These are phyloP conservation scores for Chenopodium quinoa DNA, from an alignment of 148 eudicot genomes.

Conservation along the genomic window DNA sequence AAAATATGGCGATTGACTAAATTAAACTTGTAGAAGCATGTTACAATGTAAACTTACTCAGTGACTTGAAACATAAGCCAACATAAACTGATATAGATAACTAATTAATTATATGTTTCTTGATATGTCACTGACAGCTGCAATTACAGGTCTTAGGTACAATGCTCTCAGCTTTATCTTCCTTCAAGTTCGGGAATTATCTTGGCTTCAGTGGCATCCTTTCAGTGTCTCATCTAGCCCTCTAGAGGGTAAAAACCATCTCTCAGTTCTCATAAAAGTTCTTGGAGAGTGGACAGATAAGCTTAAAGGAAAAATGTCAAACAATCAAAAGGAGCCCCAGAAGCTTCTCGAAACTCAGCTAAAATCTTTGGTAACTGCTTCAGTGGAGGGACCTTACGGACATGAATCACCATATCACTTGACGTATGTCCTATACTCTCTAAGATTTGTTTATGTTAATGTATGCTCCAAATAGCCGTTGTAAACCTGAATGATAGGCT, in stretches of 20 bases:
- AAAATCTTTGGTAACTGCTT: conserved; percentile 48
- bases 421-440: conserved; percentile 37
- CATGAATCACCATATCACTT: conserved; percentile 80
- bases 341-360: conserved; percentile 30
- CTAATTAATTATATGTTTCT: no score
- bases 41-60: no score
- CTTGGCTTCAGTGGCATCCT: conserved; percentile 88
- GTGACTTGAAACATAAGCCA: no score
- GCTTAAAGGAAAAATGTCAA: conserved; percentile 43
- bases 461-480: not conserved
- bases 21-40: no score
- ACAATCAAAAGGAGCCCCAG: conserved; percentile 31
- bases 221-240: conserved; percentile 90
- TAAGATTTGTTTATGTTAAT: not conserved
- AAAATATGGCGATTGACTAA: no score
- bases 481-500: no score
- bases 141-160: conserved; percentile 56
- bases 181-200: conserved; percentile 71
- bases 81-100: no score
- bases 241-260: conserved; percentile 61
- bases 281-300: conserved; percentile 66
- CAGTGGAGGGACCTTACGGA: conserved; percentile 87
- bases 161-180: conserved; percentile 85
- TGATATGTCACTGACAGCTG: conserved; percentile 5
- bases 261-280: conserved; percentile 64